Evolutionary conservation across 2,329 filamentous ascomycete species (phyloP).

Genomic region (Passalora sequoiae): DNA sequence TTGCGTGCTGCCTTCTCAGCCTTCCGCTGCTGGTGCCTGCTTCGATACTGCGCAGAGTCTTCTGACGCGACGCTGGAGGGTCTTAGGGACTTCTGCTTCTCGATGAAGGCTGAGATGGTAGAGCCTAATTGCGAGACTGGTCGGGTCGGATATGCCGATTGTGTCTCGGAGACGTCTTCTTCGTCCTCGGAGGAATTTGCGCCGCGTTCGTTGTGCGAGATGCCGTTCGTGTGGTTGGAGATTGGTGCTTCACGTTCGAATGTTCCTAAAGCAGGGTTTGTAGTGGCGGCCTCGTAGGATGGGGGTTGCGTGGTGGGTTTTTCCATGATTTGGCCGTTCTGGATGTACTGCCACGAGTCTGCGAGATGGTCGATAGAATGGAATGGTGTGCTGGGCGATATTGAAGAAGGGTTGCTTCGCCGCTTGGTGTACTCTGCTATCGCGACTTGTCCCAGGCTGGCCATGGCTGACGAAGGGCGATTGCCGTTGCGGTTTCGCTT

Average conservation of each 20-base stretch:
- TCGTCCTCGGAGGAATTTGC: too few species aligned
- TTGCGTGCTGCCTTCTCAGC: slow-evolving; percentile 8
- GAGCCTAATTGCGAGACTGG: not conserved
- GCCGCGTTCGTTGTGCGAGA: too few species aligned
- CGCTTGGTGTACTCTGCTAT: not conserved
- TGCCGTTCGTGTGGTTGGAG: too few species aligned
- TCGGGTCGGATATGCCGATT: not conserved
- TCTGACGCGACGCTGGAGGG: not conserved
- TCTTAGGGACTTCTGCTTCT: not conserved
- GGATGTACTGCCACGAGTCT: too few species aligned
- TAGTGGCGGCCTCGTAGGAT: too few species aligned
- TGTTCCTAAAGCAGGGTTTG: too few species aligned
- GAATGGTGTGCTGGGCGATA: too few species aligned
- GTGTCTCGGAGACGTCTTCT: not conserved
- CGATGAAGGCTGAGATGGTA: not conserved
- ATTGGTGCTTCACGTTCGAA: too few species aligned
- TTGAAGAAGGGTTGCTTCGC: not conserved
- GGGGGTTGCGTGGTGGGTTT: too few species aligned
- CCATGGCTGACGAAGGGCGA: not conserved
- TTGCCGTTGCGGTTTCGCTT: not conserved
- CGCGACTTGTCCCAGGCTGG: not conserved
- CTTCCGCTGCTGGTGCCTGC: slow-evolving; percentile 3
- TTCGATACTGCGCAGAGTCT: not conserved
- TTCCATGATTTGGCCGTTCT: too few species aligned
- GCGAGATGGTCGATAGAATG: too few species aligned